Percentiles rank a stretch among this genome's conserved stretches.
phyloP scores from a whole-genome alignment of 768 basidiomycete genomes.

The Lyophyllum atratum region DNA sequence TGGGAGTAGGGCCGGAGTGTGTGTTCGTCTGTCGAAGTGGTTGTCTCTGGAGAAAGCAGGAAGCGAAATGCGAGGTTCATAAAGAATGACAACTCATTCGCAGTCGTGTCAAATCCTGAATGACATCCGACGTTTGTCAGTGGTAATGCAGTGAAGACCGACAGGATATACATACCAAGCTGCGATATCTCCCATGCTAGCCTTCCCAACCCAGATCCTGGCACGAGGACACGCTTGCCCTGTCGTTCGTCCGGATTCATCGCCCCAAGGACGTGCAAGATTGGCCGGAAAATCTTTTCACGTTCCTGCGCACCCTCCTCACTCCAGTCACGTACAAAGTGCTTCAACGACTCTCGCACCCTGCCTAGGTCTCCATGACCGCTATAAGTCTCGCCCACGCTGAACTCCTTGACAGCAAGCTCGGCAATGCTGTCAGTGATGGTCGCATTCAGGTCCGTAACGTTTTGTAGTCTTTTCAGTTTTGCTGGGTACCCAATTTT shows the following conservation, averaged over 20 bases:
- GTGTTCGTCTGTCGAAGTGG: slow-evolving; percentile 46
- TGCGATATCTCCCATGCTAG: slow-evolving; percentile 70
- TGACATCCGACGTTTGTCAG: slow-evolving; percentile 2
- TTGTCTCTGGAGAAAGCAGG: slow-evolving; percentile 50
- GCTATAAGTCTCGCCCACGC: slow-evolving; percentile 12
- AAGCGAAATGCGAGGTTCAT: slow-evolving; percentile 65
- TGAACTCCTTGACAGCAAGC: slow-evolving; percentile 33
- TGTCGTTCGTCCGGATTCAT: slow-evolving; percentile 30
- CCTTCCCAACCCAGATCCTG: slow-evolving; percentile 64
- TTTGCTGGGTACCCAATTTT: slow-evolving; percentile 57
- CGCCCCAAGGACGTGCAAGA: slow-evolving; percentile 46
- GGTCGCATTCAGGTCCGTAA: slow-evolving; percentile 39
- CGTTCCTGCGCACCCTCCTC: slow-evolving; percentile 56
- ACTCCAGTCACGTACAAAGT: slow-evolving; percentile 75
- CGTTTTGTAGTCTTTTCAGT: slow-evolving; percentile 43
- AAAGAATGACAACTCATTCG: slow-evolving; percentile 65
- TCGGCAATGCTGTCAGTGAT: slow-evolving; percentile 43
- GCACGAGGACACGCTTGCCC: slow-evolving; percentile 52
- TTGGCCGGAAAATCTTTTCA: slow-evolving; percentile 54
- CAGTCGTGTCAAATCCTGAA: slow-evolving; percentile 56
- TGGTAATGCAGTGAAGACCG: not conserved
- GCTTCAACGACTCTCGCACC: slow-evolving; percentile 62
- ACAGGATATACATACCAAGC: slow-evolving; percentile 42
- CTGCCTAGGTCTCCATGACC: slow-evolving; percentile 44
- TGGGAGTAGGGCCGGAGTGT: slow-evolving; percentile 60